Evolutionary conservation across 148 eudicot genomes (phyloP).

Genomic region (Fallopia convolvulus): DNA sequence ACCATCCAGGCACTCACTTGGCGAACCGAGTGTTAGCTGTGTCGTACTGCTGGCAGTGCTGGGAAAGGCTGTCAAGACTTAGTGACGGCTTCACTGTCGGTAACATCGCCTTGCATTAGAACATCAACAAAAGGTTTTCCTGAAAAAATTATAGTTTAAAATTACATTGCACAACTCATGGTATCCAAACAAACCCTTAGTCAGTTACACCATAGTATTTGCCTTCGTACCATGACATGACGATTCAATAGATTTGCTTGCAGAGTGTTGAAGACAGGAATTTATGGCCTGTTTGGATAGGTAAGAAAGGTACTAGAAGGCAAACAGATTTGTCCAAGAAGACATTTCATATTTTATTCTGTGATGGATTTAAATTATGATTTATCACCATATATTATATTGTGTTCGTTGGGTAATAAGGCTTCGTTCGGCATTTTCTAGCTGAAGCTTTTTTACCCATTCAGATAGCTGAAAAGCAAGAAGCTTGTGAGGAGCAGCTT

Average conservation of each 20-base stretch:
- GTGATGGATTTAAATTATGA: too few relatives aligned
- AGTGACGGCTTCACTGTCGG: constrained; percentile 79
- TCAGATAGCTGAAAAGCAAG: too few relatives aligned
- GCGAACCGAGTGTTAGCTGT: constrained; percentile 68
- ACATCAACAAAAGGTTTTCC: constrained; percentile 81
- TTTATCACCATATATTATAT: too few relatives aligned
- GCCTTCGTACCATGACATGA: background rate
- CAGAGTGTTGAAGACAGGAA: background rate
- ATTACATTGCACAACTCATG: too few relatives aligned
- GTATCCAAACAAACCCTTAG: background rate
- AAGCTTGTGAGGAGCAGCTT: too few relatives aligned
- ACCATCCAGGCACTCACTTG: constrained; percentile 85
- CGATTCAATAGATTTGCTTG: background rate
- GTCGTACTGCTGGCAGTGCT: constrained; percentile 63
- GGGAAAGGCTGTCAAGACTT: constrained; percentile 67
- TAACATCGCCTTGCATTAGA: constrained; percentile 63
- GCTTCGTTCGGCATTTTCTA: too few relatives aligned
- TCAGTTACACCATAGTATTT: background rate
- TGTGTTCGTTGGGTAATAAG: too few relatives aligned
- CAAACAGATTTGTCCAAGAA: too few relatives aligned
- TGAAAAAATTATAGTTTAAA: constrained; percentile 11
- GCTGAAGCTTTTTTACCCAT: too few relatives aligned
- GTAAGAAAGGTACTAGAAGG: too few relatives aligned
- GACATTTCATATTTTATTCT: too few relatives aligned
- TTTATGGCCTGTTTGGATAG: too few relatives aligned